Evolutionary conservation across 225 moss, liverwort and hornwort genomes (phyloP).

Genomic region (Polytrichum formosum): DNA sequence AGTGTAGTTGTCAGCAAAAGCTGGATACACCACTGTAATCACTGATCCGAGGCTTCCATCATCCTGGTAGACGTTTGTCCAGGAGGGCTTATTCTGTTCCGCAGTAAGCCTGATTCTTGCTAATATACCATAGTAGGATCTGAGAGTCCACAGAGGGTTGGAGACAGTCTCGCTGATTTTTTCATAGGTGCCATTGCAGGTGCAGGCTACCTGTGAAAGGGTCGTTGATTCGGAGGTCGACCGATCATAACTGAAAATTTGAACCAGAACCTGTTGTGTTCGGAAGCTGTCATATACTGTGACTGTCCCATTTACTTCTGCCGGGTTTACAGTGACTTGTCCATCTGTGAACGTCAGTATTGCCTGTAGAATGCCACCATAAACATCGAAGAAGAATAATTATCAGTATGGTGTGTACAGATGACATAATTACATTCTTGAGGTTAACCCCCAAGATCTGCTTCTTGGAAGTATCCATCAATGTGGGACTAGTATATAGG

Average conservation of each 20-base stretch:
- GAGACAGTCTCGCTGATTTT: constrained; percentile 5
- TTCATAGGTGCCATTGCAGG: constrained; percentile 3
- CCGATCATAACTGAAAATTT: constrained; percentile 7
- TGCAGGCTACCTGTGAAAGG: neutral
- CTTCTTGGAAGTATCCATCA: too few relatives aligned
- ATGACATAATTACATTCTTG: neutral
- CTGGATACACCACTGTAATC: constrained; percentile 10
- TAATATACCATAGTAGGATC: constrained; percentile 10
- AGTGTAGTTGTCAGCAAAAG: constrained; percentile 12
- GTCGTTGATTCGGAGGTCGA: neutral
- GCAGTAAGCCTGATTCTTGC: constrained; percentile 1
- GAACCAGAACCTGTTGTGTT: constrained; percentile 2
- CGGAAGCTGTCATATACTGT: constrained; percentile 5
- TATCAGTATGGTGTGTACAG: neutral
- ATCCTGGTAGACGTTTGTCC: constrained; percentile 1
- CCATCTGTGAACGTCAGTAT: constrained; percentile 13
- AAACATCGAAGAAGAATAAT: neutral
- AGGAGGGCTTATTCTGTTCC: neutral
- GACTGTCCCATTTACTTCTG: neutral
- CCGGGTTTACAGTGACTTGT: neutral
- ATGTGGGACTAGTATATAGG: too few relatives aligned
- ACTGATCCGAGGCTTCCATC: constrained; percentile 1
- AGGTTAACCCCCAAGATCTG: too few relatives aligned
- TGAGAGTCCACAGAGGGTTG: constrained; percentile 8
- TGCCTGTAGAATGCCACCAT: constrained; percentile 3